Percentiles rank a stretch among this genome's conserved stretches.
Evolutionary conservation across 805 yeast genomes (phyloP).

Genomic region (Saturnispora serradocipensis): DNA sequence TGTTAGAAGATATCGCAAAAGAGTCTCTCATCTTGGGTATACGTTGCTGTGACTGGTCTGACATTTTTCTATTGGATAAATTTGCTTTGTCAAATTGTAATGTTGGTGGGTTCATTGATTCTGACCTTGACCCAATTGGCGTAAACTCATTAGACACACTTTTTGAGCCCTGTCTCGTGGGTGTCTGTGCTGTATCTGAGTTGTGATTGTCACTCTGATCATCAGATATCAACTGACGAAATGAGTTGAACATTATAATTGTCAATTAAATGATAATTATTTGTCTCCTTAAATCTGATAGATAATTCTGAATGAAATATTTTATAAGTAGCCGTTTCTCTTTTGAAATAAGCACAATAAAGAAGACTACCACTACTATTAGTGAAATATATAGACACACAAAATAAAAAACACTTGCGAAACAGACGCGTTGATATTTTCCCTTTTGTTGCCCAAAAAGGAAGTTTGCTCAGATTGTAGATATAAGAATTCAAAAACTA

Average conservation of each 20-base stretch:
- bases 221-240: constrained; percentile 22
- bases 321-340: not conserved
- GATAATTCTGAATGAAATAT: too few relatives aligned
- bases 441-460: not conserved
- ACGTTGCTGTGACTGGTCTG: constrained; percentile 1
- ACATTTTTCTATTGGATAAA: not conserved
- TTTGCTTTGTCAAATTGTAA: constrained; percentile 3
- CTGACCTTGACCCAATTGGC: constrained; percentile 11
- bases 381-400: not conserved
- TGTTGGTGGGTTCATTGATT: not conserved
- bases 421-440: not conserved
- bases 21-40: constrained; percentile 1
- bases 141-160: constrained; percentile 9
- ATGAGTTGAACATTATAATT: constrained; percentile 22
- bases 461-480: not conserved
- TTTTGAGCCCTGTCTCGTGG: not conserved
- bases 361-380: not conserved
- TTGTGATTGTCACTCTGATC: constrained; percentile 19
- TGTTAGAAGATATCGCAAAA: not conserved
- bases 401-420: not conserved
- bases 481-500: too few relatives aligned
- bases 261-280: not conserved
- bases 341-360: not conserved
- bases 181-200: not conserved
- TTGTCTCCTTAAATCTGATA: not conserved